Base-by-base conservation (phyloP, 176 grass and related monocot species). In the Avena insularis region DNA sequence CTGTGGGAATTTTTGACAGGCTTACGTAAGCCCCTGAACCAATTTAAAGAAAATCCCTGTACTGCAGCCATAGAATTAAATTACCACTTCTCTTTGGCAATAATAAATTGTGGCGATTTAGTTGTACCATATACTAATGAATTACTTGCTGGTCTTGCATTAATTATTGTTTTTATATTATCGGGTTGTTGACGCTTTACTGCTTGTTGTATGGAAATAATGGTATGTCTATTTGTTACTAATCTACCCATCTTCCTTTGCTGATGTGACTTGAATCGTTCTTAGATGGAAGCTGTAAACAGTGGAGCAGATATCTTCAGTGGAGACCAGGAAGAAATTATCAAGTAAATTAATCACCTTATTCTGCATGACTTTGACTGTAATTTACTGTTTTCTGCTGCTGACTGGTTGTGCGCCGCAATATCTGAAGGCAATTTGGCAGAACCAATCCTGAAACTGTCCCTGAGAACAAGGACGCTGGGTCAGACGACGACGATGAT, bases 391-490 rank as follows among this genome's bases (percentile, higher is more conserved):
- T 57, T 69, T 6, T 33, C 29, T 4, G 4, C 16, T 51, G 15
- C 61, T 81, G 33, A 83, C 53, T 68, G 14, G 36, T 83, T 88
- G 5, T 23, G 9, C 29, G 1, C 33, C 72, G 25, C 77, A n/a
- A 36, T 15, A 78, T 88, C 85, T 83, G 3, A 73, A 98, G 95
- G 66, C 79, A 82, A 81, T 63, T 95, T 53, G 86, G 82, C 21
- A 91, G 89, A 85, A 81, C 74, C 59, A 92, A 95, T 53, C 74
- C 83, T 2, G 81, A 93, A 53, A 70, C 58, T 43, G 62, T 81
- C 1, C 88, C 77, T 57, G 90, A 95, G 78, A 90, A 91, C 63
- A 95, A 95, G 84, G 95, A 95, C 47, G 90, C 85, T 9, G 94
- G 94, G 0, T 94, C 90, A 1, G 95, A 97, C 46, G 87, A 93